phyloP scores from a whole-genome alignment of 495 filamentous ascomycete genomes.

The Rusavskia elegans region DNA sequence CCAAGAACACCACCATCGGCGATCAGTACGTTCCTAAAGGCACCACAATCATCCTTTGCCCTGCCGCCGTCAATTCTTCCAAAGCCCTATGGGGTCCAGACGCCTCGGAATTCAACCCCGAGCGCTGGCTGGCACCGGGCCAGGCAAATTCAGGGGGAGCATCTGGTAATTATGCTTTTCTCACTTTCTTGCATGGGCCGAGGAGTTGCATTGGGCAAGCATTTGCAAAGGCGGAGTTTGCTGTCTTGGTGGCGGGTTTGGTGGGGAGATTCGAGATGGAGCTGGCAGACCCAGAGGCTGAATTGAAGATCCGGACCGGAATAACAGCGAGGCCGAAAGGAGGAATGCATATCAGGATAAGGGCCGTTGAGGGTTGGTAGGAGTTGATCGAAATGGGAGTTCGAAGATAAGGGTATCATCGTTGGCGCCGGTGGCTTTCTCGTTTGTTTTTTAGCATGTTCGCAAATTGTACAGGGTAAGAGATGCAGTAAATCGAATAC shows the following conservation, averaged over 20 bases:
- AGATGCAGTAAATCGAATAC: too few relatives aligned
- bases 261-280: slow-evolving; percentile 57
- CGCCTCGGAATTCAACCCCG: slow-evolving; percentile 64
- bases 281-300: slow-evolving; percentile 39
- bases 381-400: too few relatives aligned
- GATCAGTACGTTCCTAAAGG: slow-evolving; percentile 38
- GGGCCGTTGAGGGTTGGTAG: slow-evolving; percentile 47
- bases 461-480: too few relatives aligned
- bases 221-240: slow-evolving; percentile 77
- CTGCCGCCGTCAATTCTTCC: slow-evolving; percentile 52
- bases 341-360: slow-evolving; percentile 47
- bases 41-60: slow-evolving; percentile 32
- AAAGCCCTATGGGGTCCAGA: slow-evolving; percentile 69
- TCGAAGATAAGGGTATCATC: too few relatives aligned
- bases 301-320: slow-evolving; percentile 39
- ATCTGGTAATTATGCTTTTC: slow-evolving; percentile 52
- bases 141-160: slow-evolving; percentile 35
- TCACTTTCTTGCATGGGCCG: slow-evolving; percentile 75
- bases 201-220: slow-evolving; percentile 64
- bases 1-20: slow-evolving; percentile 44
- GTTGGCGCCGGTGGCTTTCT: too few relatives aligned
- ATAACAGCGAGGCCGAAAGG: slow-evolving; percentile 48
- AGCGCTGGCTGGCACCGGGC: slow-evolving; percentile 53
- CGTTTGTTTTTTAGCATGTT: too few relatives aligned
- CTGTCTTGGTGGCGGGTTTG: slow-evolving; percentile 58